Evolutionary conservation across 495 filamentous ascomycete genomes (phyloP), one percentile per base, ranked within the genome.

Genomic region (Bacidia rubella): DNA sequence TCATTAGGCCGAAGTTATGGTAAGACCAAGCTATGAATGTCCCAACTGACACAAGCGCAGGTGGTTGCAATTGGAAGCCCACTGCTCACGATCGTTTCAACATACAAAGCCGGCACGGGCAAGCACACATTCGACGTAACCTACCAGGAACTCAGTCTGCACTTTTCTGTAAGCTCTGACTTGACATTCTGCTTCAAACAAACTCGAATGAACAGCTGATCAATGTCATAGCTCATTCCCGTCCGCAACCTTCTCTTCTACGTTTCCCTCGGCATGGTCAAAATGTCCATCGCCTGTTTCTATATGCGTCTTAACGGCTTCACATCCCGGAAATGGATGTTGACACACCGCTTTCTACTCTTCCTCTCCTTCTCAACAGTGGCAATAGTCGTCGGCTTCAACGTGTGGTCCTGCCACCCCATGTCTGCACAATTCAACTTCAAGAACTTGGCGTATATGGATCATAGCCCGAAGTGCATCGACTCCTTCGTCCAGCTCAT

Each of bases 281-380:
- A 61, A 46, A 60, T 61, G 22, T 61, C 59, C 2, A 61, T 61
- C 54, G 49, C 47, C 23, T 23, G 42, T 11, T 60, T 60, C 44
- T 57, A 57, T 40, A 54, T 49, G 54, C 57, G 59, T 11, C 35
- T 61, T 3, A 57, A 46, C 27, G 53, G 46, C 17, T 45, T 60
- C 11, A 41, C 59, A 1, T 61, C 59, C 2, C 29, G 47, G 24
- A 12, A 3, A 0, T 61, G 59, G 59, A 52, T 24, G 23, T 19
- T 53, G 2, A 38, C 51, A 20, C 54, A 56, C 46, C 19, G 42
- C 3, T 23, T 42, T 19, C 53, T 60, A 17, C 49, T 61, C n/a
- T 35, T 24, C 11, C 11, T 56, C 35, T 27, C 60, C n/a, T 11
- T 46, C 25, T 32, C 41, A 20, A 56, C 41, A 23, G 27, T 49